Conservation (phyloP, 2,329 filamentous ascomycete species). For the Leptographium radiaticola region DNA sequence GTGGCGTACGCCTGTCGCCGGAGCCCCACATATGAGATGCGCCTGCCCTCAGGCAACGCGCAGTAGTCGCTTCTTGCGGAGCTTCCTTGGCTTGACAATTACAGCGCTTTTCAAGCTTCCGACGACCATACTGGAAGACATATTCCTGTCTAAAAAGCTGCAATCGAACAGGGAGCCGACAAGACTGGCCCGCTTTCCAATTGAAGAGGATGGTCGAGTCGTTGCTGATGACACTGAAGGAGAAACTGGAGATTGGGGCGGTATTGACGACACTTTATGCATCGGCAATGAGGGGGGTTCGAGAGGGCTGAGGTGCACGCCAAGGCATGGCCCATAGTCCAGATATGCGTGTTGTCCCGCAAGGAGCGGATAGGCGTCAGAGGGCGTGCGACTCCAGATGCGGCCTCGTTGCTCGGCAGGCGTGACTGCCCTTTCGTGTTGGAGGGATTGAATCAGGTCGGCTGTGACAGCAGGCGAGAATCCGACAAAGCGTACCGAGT, state of each 20-base stretch:
- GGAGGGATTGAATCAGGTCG: background rate
- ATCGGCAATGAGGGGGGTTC: too few relatives aligned
- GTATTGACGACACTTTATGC: background rate
- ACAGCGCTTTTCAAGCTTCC: background rate
- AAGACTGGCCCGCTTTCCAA: background rate
- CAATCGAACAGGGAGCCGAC: background rate
- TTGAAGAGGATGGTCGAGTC: background rate
- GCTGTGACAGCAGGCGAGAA: constrained; percentile 11
- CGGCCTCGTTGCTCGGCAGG: background rate
- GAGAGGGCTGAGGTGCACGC: background rate
- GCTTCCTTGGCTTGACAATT: background rate
- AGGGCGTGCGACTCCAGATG: constrained; percentile 14
- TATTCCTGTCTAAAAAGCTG: background rate
- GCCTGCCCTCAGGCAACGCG: background rate
- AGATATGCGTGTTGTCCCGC: constrained; percentile 16
- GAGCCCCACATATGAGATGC: background rate
- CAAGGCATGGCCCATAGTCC: background rate
- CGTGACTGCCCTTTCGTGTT: background rate
- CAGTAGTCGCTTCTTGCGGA: background rate
- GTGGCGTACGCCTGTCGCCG: too few relatives aligned
- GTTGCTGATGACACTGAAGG: background rate
- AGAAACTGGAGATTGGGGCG: background rate
- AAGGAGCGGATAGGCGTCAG: constrained; percentile 19
- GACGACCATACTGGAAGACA: background rate
- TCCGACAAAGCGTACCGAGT: constrained; percentile 22